Percentiles rank a stretch among this genome's conserved stretches.
These are phyloP conservation scores for Solanum chaucha DNA, from an alignment of 257 asterid species.

Conservation along the genomic window DNA sequence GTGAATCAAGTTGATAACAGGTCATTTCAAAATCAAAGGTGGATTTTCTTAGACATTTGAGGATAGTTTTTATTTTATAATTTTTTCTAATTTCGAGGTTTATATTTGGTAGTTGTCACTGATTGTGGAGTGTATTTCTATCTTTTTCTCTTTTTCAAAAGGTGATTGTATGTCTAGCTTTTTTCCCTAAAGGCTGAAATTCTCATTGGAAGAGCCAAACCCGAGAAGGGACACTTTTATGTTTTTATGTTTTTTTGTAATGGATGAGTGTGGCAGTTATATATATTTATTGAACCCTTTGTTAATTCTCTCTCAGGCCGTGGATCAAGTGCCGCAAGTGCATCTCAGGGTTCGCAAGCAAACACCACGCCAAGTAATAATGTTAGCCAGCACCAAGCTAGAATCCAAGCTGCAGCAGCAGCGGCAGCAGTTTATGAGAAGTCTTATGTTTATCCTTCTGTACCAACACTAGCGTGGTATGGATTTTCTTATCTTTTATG, in stretches of 20 bases:
- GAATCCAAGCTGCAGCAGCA: slow-evolving; percentile 81
- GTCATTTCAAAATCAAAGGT: not conserved
- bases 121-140: not conserved
- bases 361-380: slow-evolving; percentile 30
- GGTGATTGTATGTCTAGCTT: not conserved
- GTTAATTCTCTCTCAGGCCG: slow-evolving; percentile 9
- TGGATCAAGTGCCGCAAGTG: slow-evolving; percentile 47
- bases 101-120: not conserved
- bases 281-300: not conserved
- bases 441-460: slow-evolving; percentile 91
- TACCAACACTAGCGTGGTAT: slow-evolving; percentile 45
- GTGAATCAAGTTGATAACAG: not conserved
- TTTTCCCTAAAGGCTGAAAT: not conserved
- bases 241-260: not conserved
- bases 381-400: slow-evolving; percentile 55
- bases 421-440: slow-evolving; percentile 75
- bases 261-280: not conserved
- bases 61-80: not conserved
- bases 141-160: not conserved
- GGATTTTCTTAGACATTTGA: not conserved
- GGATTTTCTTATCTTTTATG: slow-evolving; percentile 5
- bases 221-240: not conserved
- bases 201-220: not conserved
- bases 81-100: not conserved
- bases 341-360: slow-evolving; percentile 42